A percentile compares a stretch with the other conserved stretches of the same genome.
Evolutionary conservation across 164 flowering plant genomes (phyloP).

Genomic region (Houttuynia cordata): DNA sequence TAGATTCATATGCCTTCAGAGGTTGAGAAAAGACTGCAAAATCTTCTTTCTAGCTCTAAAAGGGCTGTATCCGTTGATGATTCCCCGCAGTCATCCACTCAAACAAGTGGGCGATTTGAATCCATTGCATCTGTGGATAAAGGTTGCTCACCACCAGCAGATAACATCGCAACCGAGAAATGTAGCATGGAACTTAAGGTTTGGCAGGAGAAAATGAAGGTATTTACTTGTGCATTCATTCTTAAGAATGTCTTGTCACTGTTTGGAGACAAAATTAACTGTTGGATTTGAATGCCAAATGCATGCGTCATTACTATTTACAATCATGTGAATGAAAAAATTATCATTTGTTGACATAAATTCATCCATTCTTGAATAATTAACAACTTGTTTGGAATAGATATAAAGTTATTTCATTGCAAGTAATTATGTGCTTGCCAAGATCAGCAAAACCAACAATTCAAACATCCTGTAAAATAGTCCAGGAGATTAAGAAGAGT

Average conservation of each 20-base stretch:
- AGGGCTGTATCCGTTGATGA: slow-evolving; percentile 16
- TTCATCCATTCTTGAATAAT: no score
- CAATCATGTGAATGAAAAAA: no score
- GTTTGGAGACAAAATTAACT: neutral
- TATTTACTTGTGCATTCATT: slow-evolving; percentile 3
- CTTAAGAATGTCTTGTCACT: neutral
- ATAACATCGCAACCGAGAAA: slow-evolving; percentile 35
- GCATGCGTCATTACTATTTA: no score
- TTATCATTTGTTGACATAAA: no score
- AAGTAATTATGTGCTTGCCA: no score
- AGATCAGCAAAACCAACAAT: no score
- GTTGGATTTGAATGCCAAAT: no score
- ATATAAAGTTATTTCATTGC: no score
- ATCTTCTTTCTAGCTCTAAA: slow-evolving; percentile 42
- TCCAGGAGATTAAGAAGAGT: no score
- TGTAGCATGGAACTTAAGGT: slow-evolving; percentile 50
- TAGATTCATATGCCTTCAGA: slow-evolving; percentile 88
- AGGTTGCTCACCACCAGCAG: slow-evolving; percentile 13
- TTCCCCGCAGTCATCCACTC: slow-evolving; percentile 27
- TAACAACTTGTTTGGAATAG: no score
- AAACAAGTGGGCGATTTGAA: slow-evolving; percentile 16
- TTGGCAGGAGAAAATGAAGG: slow-evolving; percentile 59
- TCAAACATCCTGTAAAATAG: no score
- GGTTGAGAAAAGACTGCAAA: slow-evolving; percentile 61
- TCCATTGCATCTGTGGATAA: slow-evolving; percentile 8